Base-by-base conservation (phyloP, 805 yeast species). In the Lipomyces mesembrius region DNA sequence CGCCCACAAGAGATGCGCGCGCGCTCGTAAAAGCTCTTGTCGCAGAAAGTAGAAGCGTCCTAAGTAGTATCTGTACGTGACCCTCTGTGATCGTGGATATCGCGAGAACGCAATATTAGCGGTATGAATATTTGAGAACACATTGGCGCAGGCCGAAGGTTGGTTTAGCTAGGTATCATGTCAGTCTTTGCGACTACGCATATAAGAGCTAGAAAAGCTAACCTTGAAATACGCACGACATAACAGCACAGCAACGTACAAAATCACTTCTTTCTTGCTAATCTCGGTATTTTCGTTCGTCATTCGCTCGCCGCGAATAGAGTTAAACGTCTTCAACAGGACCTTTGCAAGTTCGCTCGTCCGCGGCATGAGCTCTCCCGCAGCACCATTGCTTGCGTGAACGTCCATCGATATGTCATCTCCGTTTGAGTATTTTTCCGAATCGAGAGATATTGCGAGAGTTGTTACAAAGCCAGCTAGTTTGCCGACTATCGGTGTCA, bases 241-340 rank as follows among this genome's bases (percentile, higher is more conserved):
- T 60, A 88, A 77, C 64, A 79, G 79, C 46, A 80, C 81, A 0
- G 90, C 88, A 14, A 87, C 77, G 70, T 80, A 84, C 29, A 88
- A 73, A 57, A 88, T 78, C 37, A 87, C 82, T 29, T 79, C 75
- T 68, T 83, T 85, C 71, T 86, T 85, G 43, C 37, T 55, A 34
- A 56, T 52, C 54, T 35, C 49, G n/a, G 60, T 65, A 22, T 29
- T 49, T 22, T 59, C 63, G 25, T 58, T 49, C 63, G 75, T 79
- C n/a, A 74, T 71, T 68, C 79, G 74, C 71, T 82, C 77, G 70
- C 87, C 83, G 52, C 91, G 80, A 51, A 86, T 84, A 61, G 87
- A 82, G 72, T 88, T 88, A 78, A 88, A 88, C 35, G 87, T 76
- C 71, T 83, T 84, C 60, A 89, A 78, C 20, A 88, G 77, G 1